Base-by-base conservation (phyloP, 192 early-diverging fungal species). In the Coemansia sp. region DNA sequence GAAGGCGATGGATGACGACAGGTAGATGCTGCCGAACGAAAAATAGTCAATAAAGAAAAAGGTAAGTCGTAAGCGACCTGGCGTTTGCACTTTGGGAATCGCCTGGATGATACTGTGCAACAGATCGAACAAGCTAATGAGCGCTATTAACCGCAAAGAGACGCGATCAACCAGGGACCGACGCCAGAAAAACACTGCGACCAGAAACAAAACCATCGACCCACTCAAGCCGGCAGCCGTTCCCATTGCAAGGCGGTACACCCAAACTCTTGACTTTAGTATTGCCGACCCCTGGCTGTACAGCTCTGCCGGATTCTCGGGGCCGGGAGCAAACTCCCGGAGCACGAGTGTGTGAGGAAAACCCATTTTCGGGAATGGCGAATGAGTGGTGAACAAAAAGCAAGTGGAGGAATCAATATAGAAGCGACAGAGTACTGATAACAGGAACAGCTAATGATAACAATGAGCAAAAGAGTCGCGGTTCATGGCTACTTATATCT, bases 1-100 rank as follows among this genome's bases (percentile, higher is more conserved):
- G 38, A 72, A 77, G 6, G 75, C 75, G 38, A 77, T 72, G 1
- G 75, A 57, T 2, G 69, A 64, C 21, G 75, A 77, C 48, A 77
- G 21, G 21, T 77, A 77, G 8, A 71, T 62, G 42, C 62, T 65
- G 6, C 50, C 21, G 2, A 18, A 66, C 2, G 53, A 64, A 25
- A 56, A 66, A 14, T 59, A 64, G 14, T 77, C 58, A 11, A 65
- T 57, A 16, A 77, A 65, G 14, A 64, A 71, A 1, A 20, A 31
- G 9, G 10, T 7, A 10, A 16, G 11, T 16, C 56, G 69, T 23
- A 61, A 65, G 2, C 23, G 0, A 0, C 18, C 11, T 8, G 23
- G 16, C 7, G 12, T 6, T 13, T 6, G 7, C 1, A 0, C 1
- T 7, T 33, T 39, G 12, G 68, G 37, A 5, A 9, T 3, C 2